Evolutionary conservation across 441 rosid species (phyloP).

Genomic region (Adansonia gregorii): DNA sequence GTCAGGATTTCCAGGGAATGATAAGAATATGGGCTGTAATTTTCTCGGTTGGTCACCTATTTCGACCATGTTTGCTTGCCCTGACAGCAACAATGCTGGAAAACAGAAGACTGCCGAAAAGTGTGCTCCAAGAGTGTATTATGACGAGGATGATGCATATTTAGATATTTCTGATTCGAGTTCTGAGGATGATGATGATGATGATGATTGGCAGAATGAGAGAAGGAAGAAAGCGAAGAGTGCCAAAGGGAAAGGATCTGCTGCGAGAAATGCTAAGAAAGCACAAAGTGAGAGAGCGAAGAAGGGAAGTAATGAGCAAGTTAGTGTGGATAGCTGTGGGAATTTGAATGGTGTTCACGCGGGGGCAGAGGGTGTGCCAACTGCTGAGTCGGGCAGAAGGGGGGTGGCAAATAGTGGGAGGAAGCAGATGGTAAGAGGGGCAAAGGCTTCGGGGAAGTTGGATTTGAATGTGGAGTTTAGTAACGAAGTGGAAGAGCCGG

Average conservation of each 20-base stretch:
- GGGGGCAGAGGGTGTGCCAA: constrained; percentile 30
- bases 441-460: constrained; percentile 71
- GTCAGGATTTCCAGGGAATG: constrained; percentile 57
- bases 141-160: constrained; percentile 62
- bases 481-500: constrained; percentile 81
- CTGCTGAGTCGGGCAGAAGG: constrained; percentile 33
- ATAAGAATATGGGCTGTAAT: constrained; percentile 29
- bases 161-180: constrained; percentile 63
- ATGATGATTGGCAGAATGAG: constrained; percentile 27
- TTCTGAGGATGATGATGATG: constrained; percentile 30
- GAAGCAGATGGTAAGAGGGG: constrained; percentile 54
- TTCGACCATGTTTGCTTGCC: constrained; percentile 68
- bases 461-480: constrained; percentile 97
- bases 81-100: constrained; percentile 31
- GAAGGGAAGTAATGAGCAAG: constrained; percentile 35
- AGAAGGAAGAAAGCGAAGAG: constrained; percentile 25
- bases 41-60: constrained; percentile 70
- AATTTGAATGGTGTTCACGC: constrained; percentile 31
- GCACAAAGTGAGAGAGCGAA: constrained; percentile 40
- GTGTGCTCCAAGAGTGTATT: constrained; percentile 43
- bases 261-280: constrained; percentile 47
- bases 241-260: constrained; percentile 46
- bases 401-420: constrained; percentile 42
- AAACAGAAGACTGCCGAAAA: constrained; percentile 20
- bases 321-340: constrained; percentile 32